A percentile compares a stretch with the other conserved stretches of the same genome.
These are phyloP conservation scores for Cichorium intybus DNA, from an alignment of 140 eudicot species.

Conservation along the genomic window DNA sequence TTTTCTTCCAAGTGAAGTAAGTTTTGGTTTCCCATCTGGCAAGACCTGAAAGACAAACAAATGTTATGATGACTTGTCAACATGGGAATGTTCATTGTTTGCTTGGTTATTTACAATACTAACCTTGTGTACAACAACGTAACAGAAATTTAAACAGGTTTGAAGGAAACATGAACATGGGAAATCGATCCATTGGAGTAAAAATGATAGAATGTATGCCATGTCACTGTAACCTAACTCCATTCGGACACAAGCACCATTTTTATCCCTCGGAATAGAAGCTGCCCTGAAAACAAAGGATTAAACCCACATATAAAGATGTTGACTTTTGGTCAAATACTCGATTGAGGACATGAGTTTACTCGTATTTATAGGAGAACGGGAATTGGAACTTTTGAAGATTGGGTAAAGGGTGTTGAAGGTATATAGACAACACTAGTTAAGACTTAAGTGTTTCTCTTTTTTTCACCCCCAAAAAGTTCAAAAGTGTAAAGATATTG, in stretches of 20 bases:
- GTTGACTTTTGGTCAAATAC: neutral
- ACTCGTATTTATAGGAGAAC: neutral
- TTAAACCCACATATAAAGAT: neutral
- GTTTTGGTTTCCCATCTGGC: slow-evolving; percentile 47
- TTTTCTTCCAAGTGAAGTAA: slow-evolving; percentile 46
- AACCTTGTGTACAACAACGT: slow-evolving; percentile 66
- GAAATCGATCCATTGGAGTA: slow-evolving; percentile 65
- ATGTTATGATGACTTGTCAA: neutral
- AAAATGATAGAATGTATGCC: slow-evolving; percentile 51
- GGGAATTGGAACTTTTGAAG: neutral
- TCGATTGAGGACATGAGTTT: neutral
- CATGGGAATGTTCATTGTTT: neutral
- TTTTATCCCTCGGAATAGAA: slow-evolving; percentile 50
- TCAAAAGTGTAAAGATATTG: slow-evolving; percentile 1
- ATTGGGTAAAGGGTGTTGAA: neutral
- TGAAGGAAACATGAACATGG: slow-evolving; percentile 53
- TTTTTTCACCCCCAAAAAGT: neutral
- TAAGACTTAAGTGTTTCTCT: neutral
- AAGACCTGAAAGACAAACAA: slow-evolving; percentile 34
- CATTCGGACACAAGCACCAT: slow-evolving; percentile 63
- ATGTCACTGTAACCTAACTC: slow-evolving; percentile 53
- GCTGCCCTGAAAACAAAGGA: slow-evolving; percentile 57
- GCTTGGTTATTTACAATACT: slow-evolving; percentile 10
- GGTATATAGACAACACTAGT: neutral
- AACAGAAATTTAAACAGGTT: slow-evolving; percentile 46